Conservation (phyloP, 176 grass and related monocot genomes). For the Oryza meyeriana region DNA sequence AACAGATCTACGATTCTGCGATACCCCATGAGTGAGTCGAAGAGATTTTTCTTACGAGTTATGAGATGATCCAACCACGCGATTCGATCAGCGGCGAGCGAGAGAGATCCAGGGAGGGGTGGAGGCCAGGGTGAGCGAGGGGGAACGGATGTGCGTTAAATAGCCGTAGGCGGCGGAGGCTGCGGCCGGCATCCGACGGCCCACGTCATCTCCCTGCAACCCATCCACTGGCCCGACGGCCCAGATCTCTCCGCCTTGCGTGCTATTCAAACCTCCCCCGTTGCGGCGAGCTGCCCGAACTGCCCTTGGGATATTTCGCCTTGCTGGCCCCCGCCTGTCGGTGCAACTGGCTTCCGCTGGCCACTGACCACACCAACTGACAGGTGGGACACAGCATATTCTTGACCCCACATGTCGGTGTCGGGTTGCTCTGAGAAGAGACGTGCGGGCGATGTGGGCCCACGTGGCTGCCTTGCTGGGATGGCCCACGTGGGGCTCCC, state of each 20-base stretch:
- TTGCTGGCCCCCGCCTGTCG: constrained; percentile 24
- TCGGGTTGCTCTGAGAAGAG: rapidly evolving
- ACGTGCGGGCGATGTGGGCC: background rate
- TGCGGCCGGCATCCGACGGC: constrained; percentile 18
- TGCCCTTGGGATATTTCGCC: background rate
- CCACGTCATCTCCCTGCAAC: background rate
- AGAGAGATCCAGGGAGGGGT: background rate
- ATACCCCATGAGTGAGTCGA: background rate
- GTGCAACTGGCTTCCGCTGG: background rate
- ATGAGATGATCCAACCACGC: background rate
- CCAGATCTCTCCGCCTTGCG: constrained; percentile 2
- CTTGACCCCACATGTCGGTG: background rate
- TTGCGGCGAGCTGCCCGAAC: constrained; percentile 1
- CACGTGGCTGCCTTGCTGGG: background rate
- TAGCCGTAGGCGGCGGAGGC: constrained; percentile 28
- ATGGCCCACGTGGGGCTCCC: constrained; percentile 19
- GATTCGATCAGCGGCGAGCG: constrained; percentile 7
- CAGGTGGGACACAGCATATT: rapidly evolving
- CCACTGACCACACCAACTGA: background rate
- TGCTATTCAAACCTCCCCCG: constrained; percentile 38
- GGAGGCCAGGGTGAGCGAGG: constrained; percentile 6
- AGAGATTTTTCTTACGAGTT: constrained; percentile 33
- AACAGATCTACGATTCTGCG: background rate
- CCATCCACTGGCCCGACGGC: background rate
- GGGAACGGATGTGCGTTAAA: constrained; percentile 24